These are phyloP conservation scores for Alternaria arbusti DNA, from an alignment of 2,329 filamentous ascomycete genomes.

Conservation along the genomic window DNA sequence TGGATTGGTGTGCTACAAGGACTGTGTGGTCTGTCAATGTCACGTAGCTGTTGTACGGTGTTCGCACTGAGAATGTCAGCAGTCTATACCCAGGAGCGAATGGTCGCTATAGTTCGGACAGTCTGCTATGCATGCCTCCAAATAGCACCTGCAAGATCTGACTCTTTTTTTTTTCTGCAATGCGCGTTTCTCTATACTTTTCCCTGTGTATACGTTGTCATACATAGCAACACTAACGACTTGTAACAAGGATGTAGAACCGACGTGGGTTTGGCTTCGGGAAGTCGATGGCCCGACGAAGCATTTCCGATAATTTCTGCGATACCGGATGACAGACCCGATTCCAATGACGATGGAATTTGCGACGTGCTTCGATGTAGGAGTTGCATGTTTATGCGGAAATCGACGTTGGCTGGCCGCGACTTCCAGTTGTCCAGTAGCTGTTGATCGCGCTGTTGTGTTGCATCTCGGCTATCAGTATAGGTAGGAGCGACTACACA, in stretches of 20 bases:
- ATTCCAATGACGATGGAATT: not conserved
- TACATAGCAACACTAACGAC: not conserved
- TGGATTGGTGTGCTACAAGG: not conserved
- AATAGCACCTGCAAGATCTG: not conserved
- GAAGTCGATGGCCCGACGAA: not conserved
- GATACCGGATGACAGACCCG: not conserved
- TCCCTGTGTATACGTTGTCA: not conserved
- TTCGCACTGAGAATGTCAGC: not conserved
- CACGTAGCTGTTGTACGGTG: not conserved
- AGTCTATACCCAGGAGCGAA: not conserved
- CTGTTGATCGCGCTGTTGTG: not conserved
- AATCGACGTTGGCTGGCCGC: not conserved
- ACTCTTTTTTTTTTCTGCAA: not conserved
- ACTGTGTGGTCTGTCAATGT: not conserved
- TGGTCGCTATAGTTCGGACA: not conserved
- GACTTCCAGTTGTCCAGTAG: not conserved
- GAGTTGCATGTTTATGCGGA: not conserved
- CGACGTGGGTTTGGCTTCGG: not conserved
- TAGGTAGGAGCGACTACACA: not conserved
- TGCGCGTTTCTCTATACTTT: not conserved
- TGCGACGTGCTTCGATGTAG: not conserved
- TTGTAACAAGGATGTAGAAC: not conserved
- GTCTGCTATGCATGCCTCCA: not conserved
- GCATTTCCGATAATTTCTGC: not conserved
- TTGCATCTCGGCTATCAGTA: not conserved